Percentiles rank a stretch among this genome's conserved stretches.
Conservation (phyloP, 2,329 filamentous ascomycete genomes). For the Clonostachys rhizophaga region DNA sequence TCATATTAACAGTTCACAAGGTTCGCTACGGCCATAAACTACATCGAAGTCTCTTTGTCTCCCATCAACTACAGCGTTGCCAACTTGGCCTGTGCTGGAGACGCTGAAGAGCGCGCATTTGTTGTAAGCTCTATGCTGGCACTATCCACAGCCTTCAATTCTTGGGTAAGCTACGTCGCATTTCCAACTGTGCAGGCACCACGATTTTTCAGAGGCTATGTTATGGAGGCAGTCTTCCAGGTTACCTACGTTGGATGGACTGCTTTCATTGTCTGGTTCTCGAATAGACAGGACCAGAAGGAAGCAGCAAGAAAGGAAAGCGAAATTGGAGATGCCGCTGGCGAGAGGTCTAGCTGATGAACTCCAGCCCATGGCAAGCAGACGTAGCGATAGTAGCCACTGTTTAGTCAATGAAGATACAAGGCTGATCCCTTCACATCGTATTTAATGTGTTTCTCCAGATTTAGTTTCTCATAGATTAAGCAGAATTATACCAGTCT, state of each 20-base stretch:
- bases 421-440: no score
- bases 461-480: no score
- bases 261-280: constrained; percentile 3
- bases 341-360: no score
- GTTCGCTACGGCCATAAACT: background rate
- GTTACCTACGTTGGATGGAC: constrained; percentile 6
- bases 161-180: constrained; percentile 24
- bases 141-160: constrained; percentile 27
- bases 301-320: background rate
- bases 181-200: constrained; percentile 21
- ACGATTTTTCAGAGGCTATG: constrained; percentile 16
- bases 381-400: no score
- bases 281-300: background rate
- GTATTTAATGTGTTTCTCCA: no score
- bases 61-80: background rate
- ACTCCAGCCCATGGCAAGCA: no score
- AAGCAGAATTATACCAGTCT: no score
- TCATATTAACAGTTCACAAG: background rate
- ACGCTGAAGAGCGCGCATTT: background rate
- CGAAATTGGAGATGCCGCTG: no score
- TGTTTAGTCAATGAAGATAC: no score
- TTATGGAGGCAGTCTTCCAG: constrained; percentile 7
- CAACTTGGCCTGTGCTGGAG: background rate
- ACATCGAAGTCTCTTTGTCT: background rate
- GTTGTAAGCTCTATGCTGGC: constrained; percentile 25